A percentile compares a stretch with the other conserved stretches of the same genome.
Evolutionary conservation across 805 yeast species (phyloP).

Genomic region (Cyberlindnera galapagoensis): DNA sequence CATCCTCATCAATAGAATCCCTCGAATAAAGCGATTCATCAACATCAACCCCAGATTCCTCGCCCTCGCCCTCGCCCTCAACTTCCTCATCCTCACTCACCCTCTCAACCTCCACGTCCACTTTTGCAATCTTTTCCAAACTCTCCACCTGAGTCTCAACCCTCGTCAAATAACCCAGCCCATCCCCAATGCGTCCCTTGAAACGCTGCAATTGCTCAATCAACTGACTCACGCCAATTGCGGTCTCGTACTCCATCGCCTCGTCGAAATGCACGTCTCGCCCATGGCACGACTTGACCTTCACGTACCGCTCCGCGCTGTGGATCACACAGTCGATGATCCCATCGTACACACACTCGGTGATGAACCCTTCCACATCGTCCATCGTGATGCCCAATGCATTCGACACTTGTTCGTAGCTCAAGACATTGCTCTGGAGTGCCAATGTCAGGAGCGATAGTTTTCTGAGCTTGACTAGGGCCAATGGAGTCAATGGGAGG

Average conservation of each 20-base stretch:
- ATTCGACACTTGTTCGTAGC: conserved; percentile 1
- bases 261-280: conserved; percentile 20
- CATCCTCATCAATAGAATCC: too few species aligned
- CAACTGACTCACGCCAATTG: conserved; percentile 8
- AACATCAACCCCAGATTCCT: background rate
- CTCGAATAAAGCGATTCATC: too few species aligned
- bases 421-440: conserved; percentile 8
- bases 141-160: too few species aligned
- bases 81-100: conserved; percentile 1
- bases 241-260: conserved; percentile 4
- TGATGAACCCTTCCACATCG: conserved; percentile 18
- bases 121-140: too few species aligned
- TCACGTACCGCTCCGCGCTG: conserved; percentile 15
- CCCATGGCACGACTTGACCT: conserved; percentile 16
- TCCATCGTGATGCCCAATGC: background rate
- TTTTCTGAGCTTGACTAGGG: conserved; percentile 18
- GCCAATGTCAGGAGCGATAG: conserved; percentile 18
- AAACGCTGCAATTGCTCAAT: conserved; percentile 12
- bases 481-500: conserved; percentile 10
- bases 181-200: conserved; percentile 9
- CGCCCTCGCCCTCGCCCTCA: background rate
- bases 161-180: conserved; percentile 1
- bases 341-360: conserved; percentile 14
- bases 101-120: too few species aligned
- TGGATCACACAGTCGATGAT: conserved; percentile 18